phyloP scores from a whole-genome alignment of 768 basidiomycete genomes.

The Neoboletus subvelutipes region DNA sequence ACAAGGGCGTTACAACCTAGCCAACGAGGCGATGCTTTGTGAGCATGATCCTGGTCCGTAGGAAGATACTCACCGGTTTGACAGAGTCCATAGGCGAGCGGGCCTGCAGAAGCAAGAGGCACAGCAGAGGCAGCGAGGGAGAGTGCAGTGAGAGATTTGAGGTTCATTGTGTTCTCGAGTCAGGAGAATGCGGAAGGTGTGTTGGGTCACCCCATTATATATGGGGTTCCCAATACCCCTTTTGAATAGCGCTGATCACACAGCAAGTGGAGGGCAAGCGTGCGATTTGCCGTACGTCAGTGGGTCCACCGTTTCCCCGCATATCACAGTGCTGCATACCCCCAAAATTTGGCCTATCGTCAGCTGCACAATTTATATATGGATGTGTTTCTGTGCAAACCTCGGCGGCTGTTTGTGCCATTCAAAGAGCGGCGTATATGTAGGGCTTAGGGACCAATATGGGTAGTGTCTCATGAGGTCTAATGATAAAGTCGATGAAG shows the following conservation, averaged over 20 bases:
- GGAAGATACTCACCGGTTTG: slow-evolving; percentile 21
- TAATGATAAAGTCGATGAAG: no score
- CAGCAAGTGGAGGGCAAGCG: slow-evolving; percentile 7
- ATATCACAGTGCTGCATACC: background rate
- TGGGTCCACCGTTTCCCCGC: background rate
- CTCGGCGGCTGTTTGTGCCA: no score
- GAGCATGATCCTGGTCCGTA: no score
- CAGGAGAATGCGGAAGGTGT: background rate
- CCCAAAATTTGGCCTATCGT: background rate
- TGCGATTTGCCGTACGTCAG: background rate
- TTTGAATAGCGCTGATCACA: slow-evolving; percentile 6
- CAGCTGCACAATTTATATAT: background rate
- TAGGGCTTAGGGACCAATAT: no score
- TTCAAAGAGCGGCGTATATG: no score
- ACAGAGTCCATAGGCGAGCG: slow-evolving; percentile 19
- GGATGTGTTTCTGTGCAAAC: no score
- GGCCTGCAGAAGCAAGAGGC: slow-evolving; percentile 17
- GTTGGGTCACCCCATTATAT: slow-evolving; percentile 6
- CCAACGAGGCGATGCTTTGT: no score
- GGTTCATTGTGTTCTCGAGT: slow-evolving; percentile 20
- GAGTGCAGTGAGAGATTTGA: slow-evolving; percentile 21
- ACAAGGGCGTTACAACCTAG: slow-evolving; percentile 20
- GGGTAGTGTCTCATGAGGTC: no score
- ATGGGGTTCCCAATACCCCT: background rate
- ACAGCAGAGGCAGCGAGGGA: slow-evolving; percentile 14